phyloP scores from a whole-genome alignment of 768 basidiomycete species.

The Krasilnikovozyma curviuscula region DNA sequence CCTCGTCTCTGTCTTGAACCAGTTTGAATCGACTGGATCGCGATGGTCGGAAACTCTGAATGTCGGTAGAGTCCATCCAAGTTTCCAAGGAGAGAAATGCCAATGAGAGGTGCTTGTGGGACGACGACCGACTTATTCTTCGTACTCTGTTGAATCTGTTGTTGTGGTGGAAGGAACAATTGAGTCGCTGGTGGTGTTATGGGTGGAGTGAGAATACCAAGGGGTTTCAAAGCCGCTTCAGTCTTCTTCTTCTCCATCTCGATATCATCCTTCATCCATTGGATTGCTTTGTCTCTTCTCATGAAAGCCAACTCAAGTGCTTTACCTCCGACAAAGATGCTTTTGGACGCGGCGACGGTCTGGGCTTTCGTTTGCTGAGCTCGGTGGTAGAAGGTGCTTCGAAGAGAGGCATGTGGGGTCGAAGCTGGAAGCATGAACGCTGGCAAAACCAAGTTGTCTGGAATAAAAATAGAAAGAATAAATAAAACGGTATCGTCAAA shows the following conservation, averaged over 20 bases:
- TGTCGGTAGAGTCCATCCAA: conserved; percentile 8
- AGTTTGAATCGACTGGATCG: conserved; percentile 55
- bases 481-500: too few species aligned
- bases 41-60: not conserved
- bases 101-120: conserved; percentile 7
- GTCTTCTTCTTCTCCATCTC: conserved; percentile 1
- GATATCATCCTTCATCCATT: conserved; percentile 50
- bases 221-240: not conserved
- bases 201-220: not conserved
- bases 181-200: not conserved
- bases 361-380: conserved; percentile 48
- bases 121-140: too few species aligned
- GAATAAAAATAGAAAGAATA: too few species aligned
- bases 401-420: not conserved
- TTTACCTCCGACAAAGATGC: conserved; percentile 34
- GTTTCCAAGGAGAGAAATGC: conserved; percentile 11
- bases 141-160: not conserved
- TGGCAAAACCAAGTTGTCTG: conserved; percentile 63
- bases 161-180: not conserved
- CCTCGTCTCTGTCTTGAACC: conserved; percentile 59
- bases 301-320: conserved; percentile 44
- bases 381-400: conserved; percentile 50
- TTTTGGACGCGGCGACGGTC: conserved; percentile 43
- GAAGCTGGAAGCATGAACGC: conserved; percentile 34
- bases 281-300: conserved; percentile 36